Evolutionary conservation across 2,329 filamentous ascomycete species (phyloP), one percentile per base, ranked within the genome.

Genomic region (Aspergillus glaucus): DNA sequence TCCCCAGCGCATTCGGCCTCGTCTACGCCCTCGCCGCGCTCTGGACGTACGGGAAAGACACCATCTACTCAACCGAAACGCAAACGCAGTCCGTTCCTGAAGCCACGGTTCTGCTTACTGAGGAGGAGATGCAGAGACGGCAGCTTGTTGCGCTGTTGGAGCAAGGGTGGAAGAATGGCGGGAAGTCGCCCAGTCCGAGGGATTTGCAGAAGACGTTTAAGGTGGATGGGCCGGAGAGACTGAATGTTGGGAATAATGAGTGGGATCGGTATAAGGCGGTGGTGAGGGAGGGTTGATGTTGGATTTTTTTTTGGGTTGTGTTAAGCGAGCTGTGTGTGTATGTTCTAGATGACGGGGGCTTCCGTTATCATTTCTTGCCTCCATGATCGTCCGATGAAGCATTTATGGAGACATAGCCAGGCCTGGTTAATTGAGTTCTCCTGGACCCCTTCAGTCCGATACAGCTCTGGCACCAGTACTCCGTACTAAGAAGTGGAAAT

Each of bases 51-150:
- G 55, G 51, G 19, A 55, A 54, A 44, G 52, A 39, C 19, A 46
- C 48, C 37, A 49, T 43, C 50, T 46, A 43, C 7, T 47, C 19
- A 48, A 48, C 26, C 54, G 40, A 12, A 42, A 36, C 5, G 43
- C 47, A 17, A 36, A 52, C 34, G 49, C 45, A 22, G 49, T 26
- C 14, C 3, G 1, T 22, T 17, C n/a, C n/a, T 21, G 50, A 53
- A 8, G 44, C 46, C 34, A 58, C 53, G 0, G 51, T 53, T 4
- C 50, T 62, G 4, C 48, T 68, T 37, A 67, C 61, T 3, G 64
- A 66, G 19, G 69, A 72, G 45, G 68, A 72, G 45, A 63, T 67
- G 57, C 66, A 71, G 46, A 66, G 70, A 30, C 65, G 63, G 32
- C 66, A 72, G 45, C 54, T 71, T 22, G 63, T 65, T 30, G 60